Base-by-base conservation (phyloP, 129 eudicot species). In the Pseudognaphalium luteoalbum region DNA sequence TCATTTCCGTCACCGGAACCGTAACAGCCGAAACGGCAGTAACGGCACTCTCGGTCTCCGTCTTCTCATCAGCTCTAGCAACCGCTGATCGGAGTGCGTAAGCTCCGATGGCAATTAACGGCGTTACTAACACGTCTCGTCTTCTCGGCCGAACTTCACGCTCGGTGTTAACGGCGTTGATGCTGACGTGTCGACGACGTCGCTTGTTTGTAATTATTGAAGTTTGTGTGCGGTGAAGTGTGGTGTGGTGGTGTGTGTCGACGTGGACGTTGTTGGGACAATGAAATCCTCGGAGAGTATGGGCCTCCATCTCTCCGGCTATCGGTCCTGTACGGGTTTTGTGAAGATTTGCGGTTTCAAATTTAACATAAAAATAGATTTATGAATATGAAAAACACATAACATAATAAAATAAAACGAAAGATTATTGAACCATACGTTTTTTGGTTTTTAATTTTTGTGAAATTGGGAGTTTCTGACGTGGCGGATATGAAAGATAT, bases 61-160 rank as follows among this genome's bases (percentile, higher is more conserved):
- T 44, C 52, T 83, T 86, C 81, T 90, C 98, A 14, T 90, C 96
- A 41, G 98, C 98, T 76, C 77, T 86, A 47, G 94, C 96, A 19
- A 86, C 90, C 7, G 96, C 80, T 57, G 96, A 90, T 11, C 88
- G 85, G 65, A 93, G 78, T 6, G 80, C 87, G 58, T 72, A 78
- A 42, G 88, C 92, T 83, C 98, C 98, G 33, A 78, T 63, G 51
- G 91, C 90, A 71, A 93, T 67, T n/a, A 90, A 80, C 42, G 98
- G 92, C 69, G 87, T 75, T 33, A 86, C 69, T 11, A 93, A 47
- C 54, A 90, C 88, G 42, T 85, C 86, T 7, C 98, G 88, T 78
- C 96, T 81, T 70, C 85, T 78, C 37, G 16, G 70, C 52, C 81
- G 84, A 35, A 47, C 63, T 16, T 71, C 77, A 17, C 76, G 57